Evolutionary conservation across 176 grass and related monocot genomes (phyloP).

Genomic region (Elymus sibiricus): DNA sequence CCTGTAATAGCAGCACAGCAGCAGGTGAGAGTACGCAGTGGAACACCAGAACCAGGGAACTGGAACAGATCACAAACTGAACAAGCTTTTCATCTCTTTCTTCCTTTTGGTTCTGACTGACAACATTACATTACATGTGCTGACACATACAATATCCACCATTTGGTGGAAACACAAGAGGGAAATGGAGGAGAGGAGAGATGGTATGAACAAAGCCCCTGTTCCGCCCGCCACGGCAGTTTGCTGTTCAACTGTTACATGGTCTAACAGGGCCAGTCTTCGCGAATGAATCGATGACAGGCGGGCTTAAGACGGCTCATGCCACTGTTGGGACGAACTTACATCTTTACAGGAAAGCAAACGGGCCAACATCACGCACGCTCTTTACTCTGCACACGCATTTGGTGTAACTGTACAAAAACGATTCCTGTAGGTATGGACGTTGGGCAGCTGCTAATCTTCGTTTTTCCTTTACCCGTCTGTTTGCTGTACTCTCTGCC

Average conservation of each 20-base stretch:
- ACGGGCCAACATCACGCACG: constrained; percentile 39
- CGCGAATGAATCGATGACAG: constrained; percentile 20
- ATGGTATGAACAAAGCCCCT: constrained; percentile 36
- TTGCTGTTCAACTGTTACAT: constrained; percentile 5
- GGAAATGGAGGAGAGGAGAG: neutral
- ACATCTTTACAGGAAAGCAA: constrained; percentile 31
- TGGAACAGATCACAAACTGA: neutral
- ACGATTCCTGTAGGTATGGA: constrained; percentile 39
- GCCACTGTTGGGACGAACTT: constrained; percentile 19
- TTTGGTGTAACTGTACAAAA: constrained; percentile 65
- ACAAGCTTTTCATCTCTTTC: neutral
- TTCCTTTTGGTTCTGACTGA: neutral
- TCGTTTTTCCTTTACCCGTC: constrained; percentile 26
- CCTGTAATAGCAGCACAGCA: neutral
- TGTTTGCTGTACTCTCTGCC: constrained; percentile 53
- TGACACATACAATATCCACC: constrained; percentile 51
- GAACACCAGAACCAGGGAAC: neutral
- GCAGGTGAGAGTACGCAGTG: neutral
- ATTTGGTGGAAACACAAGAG: constrained; percentile 38
- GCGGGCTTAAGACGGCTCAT: neutral
- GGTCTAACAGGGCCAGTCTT: constrained; percentile 7
- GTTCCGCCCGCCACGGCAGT: constrained; percentile 6
- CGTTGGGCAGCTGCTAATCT: constrained; percentile 21
- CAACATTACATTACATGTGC: constrained; percentile 33
- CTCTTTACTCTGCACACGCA: constrained; percentile 32